Conservation (phyloP, 768 basidiomycete species). For the Crucibulum laeve region DNA sequence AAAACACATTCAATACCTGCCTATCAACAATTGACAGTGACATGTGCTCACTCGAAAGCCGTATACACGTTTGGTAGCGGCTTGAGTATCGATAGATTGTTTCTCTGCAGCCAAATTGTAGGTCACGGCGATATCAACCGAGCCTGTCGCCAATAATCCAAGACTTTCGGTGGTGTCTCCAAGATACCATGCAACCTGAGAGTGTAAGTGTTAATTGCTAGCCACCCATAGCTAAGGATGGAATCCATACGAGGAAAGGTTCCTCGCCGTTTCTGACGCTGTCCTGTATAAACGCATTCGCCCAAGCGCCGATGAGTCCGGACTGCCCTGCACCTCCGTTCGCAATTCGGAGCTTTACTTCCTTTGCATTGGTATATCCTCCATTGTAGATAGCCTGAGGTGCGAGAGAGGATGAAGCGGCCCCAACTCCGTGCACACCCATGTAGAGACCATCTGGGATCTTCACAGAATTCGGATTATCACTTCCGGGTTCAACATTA, state of each 20-base stretch:
- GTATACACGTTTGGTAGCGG: conserved; percentile 30
- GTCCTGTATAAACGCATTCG: conserved; percentile 39
- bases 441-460: conserved; percentile 2
- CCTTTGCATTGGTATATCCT: conserved; percentile 22
- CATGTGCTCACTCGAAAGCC: conserved; percentile 37
- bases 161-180: conserved; percentile 54
- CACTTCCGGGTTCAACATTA: neutral
- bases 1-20: neutral
- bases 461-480: neutral
- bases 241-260: conserved; percentile 26
- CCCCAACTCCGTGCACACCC: neutral
- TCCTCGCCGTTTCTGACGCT: conserved; percentile 23
- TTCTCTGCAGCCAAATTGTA: conserved; percentile 49
- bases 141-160: conserved; percentile 31
- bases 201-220: neutral
- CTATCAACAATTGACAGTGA: neutral
- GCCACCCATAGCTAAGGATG: neutral
- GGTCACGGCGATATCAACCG: conserved; percentile 46
- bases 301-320: conserved; percentile 43
- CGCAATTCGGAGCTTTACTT: conserved; percentile 39
- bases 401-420: neutral
- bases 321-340: conserved; percentile 51
- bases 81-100: conserved; percentile 23
- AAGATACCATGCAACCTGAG: conserved; percentile 53
- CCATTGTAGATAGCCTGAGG: conserved; percentile 35